Base-by-base conservation (phyloP, 2,329 filamentous ascomycete species). In the Penicillium sp. region DNA sequence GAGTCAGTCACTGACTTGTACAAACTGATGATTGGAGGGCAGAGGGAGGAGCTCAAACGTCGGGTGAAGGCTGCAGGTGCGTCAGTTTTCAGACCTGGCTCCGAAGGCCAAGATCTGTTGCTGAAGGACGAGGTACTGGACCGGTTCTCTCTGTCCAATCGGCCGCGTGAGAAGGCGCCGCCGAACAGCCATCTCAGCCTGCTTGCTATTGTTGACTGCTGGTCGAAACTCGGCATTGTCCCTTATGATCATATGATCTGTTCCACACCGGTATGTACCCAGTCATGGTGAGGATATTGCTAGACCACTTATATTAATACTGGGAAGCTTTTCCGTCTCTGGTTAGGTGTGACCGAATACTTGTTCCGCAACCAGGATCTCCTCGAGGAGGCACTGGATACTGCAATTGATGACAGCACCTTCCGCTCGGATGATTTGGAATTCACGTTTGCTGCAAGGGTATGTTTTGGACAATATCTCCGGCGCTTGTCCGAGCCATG, bases 171-270 rank as follows among this genome's bases (percentile, higher is more conserved):
- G 69, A 80, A 82, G 59, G 84, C 91, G 21, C 91, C 89, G 53
- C 73, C 71, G 2, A 99, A 99, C 78, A 99, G 94, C 73, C 95
- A 99, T 75, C 83, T 99, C 31, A 93, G 88, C 72, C 82, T 99
- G 57, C 83, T 99, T 45, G 94, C 93, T 47, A 99, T 99, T 86
- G 95, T 97, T 43, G 94, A 99, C 78, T 97, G 93, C 78, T 99
- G 94, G 94, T 94, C 90, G 72, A 90, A 91, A 65, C 83, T 97
- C 46, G 89, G 87, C 35, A 99, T 97, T 68, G 89, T 95, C 48
- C 94, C 94, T 0, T 99, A 99, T 75, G 93, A 99, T 76, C 95
- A 99, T 80, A 99, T 99, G 93, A 95, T 99, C 66, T 99, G 94
- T 80, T 96, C 92, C 54, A 99, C 94, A 40, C 94, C 94, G 49